Percentiles rank a stretch among this genome's conserved stretches.
Conservation (phyloP, 2,329 filamentous ascomycete genomes). For the Xylariales sp. region DNA sequence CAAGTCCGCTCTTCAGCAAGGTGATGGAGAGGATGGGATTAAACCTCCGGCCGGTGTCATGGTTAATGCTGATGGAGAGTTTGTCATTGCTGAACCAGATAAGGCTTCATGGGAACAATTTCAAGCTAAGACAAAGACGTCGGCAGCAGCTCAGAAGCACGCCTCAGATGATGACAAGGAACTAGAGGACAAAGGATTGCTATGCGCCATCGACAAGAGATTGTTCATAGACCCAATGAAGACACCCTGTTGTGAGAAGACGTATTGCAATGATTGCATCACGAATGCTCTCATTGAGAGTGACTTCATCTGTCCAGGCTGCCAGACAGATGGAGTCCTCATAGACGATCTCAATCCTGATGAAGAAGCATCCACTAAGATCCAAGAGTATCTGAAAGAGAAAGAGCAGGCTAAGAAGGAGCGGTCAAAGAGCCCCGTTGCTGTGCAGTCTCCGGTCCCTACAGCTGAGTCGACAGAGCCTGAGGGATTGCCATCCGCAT, state of each 20-base stretch:
- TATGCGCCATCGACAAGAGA: constrained; percentile 95
- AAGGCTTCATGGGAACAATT: constrained; percentile 96
- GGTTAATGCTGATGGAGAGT: constrained; percentile 96
- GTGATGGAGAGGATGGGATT: constrained; percentile 62
- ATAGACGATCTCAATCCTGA: constrained; percentile 88
- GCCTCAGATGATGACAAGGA: constrained; percentile 77
- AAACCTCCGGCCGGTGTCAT: constrained; percentile 87
- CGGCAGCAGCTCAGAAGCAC: constrained; percentile 76
- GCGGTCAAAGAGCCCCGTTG: constrained; percentile 42
- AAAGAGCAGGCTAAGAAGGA: constrained; percentile 47
- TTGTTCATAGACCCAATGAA: constrained; percentile 99
- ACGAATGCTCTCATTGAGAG: constrained; percentile 97
- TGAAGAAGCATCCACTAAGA: constrained; percentile 71
- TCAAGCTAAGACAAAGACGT: constrained; percentile 87
- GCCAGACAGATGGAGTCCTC: constrained; percentile 83
- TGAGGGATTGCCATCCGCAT: constrained; percentile 31
- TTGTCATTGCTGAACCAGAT: constrained; percentile 93
- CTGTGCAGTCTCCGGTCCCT: constrained; percentile 24
- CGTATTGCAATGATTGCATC: constrained; percentile 99
- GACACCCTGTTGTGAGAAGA: constrained; percentile 97
- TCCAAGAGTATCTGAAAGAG: constrained; percentile 67
- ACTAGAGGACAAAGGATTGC: constrained; percentile 79
- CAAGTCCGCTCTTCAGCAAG: constrained; percentile 74
- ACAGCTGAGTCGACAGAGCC: constrained; percentile 19
- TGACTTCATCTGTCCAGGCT: constrained; percentile 93